These are phyloP conservation scores for Botrytis fragariae DNA, from an alignment of 2,329 filamentous ascomycete genomes.

Conservation along the genomic window DNA sequence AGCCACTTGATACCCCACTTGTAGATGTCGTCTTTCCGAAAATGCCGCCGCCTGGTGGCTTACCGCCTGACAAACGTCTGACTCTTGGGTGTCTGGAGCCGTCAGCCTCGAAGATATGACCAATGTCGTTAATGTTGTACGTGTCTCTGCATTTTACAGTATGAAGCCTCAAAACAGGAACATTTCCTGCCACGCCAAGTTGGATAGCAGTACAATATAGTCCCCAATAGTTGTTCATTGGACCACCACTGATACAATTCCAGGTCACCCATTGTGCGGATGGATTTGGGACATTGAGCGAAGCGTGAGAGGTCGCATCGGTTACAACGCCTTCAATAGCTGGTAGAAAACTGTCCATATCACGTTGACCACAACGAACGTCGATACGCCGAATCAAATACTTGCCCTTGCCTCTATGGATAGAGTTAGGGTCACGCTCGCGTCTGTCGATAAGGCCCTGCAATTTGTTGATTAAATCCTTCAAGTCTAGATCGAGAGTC, in stretches of 20 bases:
- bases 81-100: background rate
- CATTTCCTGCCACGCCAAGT: background rate
- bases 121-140: background rate
- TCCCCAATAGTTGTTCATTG: conserved; percentile 15
- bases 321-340: conserved; percentile 12
- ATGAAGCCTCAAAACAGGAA: conserved; percentile 17
- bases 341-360: conserved; percentile 3
- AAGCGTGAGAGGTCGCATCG: background rate
- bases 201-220: conserved; percentile 11
- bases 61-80: conserved; percentile 9
- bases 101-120: conserved; percentile 11
- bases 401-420: background rate
- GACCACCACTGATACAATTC: conserved; percentile 9
- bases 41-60: conserved; percentile 16
- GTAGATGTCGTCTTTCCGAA: background rate
- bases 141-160: conserved; percentile 10
- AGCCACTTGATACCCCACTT: background rate
- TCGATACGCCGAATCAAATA: conserved; percentile 11
- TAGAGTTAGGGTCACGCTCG: background rate
- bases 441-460: conserved; percentile 11
- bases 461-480: background rate
- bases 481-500: background rate
- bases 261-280: conserved; percentile 13
- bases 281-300: background rate
- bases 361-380: background rate